Conservation (phyloP, 1,284 basidiomycete species). For the Clitocybe nebularis region DNA sequence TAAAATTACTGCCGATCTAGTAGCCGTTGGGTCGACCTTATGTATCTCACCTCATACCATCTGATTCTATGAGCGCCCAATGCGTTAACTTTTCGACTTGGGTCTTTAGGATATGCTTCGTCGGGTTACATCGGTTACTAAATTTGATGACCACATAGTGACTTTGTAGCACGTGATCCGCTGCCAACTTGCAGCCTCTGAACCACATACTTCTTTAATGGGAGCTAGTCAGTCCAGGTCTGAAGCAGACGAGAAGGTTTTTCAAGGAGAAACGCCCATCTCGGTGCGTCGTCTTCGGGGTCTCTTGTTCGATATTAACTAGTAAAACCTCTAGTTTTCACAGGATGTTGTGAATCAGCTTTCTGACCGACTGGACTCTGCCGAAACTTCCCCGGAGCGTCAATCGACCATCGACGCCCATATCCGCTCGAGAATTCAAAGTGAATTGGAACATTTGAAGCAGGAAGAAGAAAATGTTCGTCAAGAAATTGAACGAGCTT, state of each 20-base stretch:
- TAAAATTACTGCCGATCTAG: too few relatives aligned
- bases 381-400: constrained; percentile 57
- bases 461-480: constrained; percentile 63
- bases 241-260: constrained; percentile 52
- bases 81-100: too few relatives aligned
- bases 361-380: constrained; percentile 54
- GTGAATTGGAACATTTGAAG: constrained; percentile 58
- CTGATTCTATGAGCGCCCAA: too few relatives aligned
- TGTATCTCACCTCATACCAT: too few relatives aligned
- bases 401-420: constrained; percentile 69
- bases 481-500: constrained; percentile 61
- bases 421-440: constrained; percentile 62
- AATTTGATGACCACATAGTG: too few relatives aligned
- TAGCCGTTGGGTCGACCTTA: too few relatives aligned
- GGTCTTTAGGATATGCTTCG: too few relatives aligned
- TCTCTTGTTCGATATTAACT: too few relatives aligned
- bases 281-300: constrained; percentile 52
- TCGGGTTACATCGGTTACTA: too few relatives aligned
- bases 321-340: constrained; percentile 67
- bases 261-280: constrained; percentile 59
- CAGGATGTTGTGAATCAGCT: constrained; percentile 73
- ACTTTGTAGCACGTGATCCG: too few relatives aligned
- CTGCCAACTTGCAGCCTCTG: too few relatives aligned
- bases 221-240: constrained; percentile 64
- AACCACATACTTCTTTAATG: constrained; percentile 34